Base-by-base conservation (phyloP, 441 rosid genomes). In the Pelargonium myrrhifolium region DNA sequence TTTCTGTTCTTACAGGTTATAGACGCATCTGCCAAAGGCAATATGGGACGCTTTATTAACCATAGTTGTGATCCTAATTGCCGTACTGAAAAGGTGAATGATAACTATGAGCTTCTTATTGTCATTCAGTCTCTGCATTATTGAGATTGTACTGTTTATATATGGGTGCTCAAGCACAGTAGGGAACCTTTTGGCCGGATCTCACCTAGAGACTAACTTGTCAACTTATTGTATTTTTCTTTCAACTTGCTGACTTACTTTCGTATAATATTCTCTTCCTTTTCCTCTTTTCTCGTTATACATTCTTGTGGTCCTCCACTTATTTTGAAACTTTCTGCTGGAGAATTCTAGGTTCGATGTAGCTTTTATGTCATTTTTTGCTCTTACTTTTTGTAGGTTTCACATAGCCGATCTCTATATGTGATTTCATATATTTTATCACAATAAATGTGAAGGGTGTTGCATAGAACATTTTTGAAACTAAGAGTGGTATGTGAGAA, bases 61-160 rank as follows among this genome's bases (percentile, higher is more conserved):
- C 99, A 93, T 74, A 93, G 99, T 69, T 93, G 99, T 76, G 90
- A 93, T 79, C 99, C 99, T 66, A 94, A 92, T 80, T 92, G 99
- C 77, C 92, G 94, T 61, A 94, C 99, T 21, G 98, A 94, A 82
- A 94, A 94, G 98, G 99, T 90, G 77, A 73, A 64, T 74, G 11
- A 28, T 65, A 22, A 15, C 2, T 64, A 45, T 14, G 35, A 61
- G 67, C 65, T 60, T 65, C 61, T 65, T 69, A 24, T 62, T 72
- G 37, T 72, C 67, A 35, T 72, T 55, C 40, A 70, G 24, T 26
- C 65, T 66, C 62, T 39, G 42, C 9, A 37, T 39, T 39, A 8
- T 39, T 39, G 42, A 8, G 11, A 39, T 1, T 39, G 40, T 6
- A 39, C 42, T 39, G 11, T 39, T 39, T 39, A 8, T 39, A 39